phyloP scores from a whole-genome alignment of 352 stramenopile genomes.

The Phytophthora pini region DNA sequence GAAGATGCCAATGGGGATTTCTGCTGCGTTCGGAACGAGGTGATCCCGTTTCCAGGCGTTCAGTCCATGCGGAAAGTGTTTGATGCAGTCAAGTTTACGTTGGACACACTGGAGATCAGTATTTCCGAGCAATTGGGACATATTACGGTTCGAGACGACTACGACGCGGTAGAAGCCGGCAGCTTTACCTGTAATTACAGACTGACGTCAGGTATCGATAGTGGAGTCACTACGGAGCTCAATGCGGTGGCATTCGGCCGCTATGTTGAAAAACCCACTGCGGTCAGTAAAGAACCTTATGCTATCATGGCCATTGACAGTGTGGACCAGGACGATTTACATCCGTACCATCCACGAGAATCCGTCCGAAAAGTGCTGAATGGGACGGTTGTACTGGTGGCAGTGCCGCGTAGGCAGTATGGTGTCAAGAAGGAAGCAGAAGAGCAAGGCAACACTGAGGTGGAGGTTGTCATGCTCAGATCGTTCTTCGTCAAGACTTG shows the following conservation, averaged over 20 bases:
- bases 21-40: conserved; percentile 36
- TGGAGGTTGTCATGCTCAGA: conserved; percentile 21
- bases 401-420: conserved; percentile 3
- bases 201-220: conserved; percentile 13
- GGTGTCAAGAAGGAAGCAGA: too few species aligned
- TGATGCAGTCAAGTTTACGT: conserved; percentile 39
- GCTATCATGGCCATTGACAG: conserved; percentile 25
- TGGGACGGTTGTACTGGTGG: conserved; percentile 18
- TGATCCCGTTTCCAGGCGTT: conserved; percentile 35
- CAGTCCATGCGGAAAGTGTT: conserved; percentile 33
- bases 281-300: conserved; percentile 1
- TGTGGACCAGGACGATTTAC: conserved; percentile 41
- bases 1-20: conserved; percentile 24
- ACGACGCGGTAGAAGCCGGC: conserved; percentile 16
- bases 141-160: conserved; percentile 32
- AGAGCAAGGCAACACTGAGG: conserved; percentile 1
- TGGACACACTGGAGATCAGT: conserved; percentile 41
- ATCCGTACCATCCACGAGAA: conserved; percentile 39
- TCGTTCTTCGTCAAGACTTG: conserved; percentile 18
- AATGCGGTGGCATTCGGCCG: conserved; percentile 27
- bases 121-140: conserved; percentile 42
- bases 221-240: conserved; percentile 19
- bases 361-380: conserved; percentile 31
- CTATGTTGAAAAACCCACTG: conserved; percentile 6
- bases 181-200: conserved; percentile 22